These are phyloP conservation scores for Colletotrichum camelliae DNA, from an alignment of 2,329 filamentous ascomycete species.

Conservation along the genomic window DNA sequence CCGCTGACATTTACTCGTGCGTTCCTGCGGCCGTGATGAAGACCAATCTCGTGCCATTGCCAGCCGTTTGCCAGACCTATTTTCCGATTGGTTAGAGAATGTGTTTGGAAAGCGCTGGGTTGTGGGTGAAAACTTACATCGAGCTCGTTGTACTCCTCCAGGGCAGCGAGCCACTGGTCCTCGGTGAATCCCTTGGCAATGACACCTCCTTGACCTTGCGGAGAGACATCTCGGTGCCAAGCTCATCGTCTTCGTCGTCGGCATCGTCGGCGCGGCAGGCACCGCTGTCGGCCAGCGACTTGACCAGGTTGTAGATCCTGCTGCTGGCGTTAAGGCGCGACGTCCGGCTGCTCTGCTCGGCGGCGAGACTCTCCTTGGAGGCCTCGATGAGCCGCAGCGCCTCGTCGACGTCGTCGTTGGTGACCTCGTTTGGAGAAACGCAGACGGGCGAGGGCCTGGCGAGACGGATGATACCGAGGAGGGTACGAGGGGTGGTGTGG, in stretches of 20 bases:
- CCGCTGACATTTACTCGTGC: neutral
- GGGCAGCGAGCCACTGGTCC: slow-evolving; percentile 84
- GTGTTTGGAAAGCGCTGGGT: neutral
- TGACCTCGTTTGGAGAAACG: slow-evolving; percentile 86
- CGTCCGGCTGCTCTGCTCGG: slow-evolving; percentile 64
- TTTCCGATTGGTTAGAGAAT: slow-evolving; percentile 39
- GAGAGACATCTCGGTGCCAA: slow-evolving; percentile 77
- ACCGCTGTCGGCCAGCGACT: slow-evolving; percentile 83
- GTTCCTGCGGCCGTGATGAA: slow-evolving; percentile 59
- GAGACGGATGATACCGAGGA: slow-evolving; percentile 90
- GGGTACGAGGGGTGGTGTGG: slow-evolving; percentile 91
- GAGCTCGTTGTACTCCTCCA: slow-evolving; percentile 87
- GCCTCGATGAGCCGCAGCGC: slow-evolving; percentile 90
- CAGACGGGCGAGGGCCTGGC: slow-evolving; percentile 93
- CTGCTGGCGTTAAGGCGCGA: slow-evolving; percentile 81
- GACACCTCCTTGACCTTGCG: slow-evolving; percentile 88
- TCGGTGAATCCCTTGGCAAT: slow-evolving; percentile 96
- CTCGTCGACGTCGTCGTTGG: slow-evolving; percentile 94
- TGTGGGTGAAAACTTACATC: slow-evolving; percentile 72
- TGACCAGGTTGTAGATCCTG: slow-evolving; percentile 95
- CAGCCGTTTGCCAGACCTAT: slow-evolving; percentile 80
- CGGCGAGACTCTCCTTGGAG: slow-evolving; percentile 87
- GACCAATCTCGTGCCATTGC: slow-evolving; percentile 71
- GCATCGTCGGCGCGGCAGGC: slow-evolving; percentile 78
- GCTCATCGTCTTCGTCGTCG: slow-evolving; percentile 59